Evolutionary conservation across 441 rosid species (phyloP).

Genomic region (Erysimum cheiri): DNA sequence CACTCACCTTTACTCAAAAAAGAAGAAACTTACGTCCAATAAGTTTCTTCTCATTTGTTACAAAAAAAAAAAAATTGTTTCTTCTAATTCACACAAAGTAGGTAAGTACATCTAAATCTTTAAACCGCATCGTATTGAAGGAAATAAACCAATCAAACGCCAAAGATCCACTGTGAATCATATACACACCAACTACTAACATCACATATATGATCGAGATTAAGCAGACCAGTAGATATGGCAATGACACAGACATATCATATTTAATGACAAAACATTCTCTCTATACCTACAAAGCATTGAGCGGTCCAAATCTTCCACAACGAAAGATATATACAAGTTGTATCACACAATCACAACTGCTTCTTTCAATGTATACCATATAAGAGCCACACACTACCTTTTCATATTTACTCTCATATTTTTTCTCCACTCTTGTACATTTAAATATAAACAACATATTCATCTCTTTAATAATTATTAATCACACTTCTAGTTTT

Average conservation of each 20-base stretch:
- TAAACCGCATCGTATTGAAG: background rate
- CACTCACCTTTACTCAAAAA: slow-evolving; percentile 1
- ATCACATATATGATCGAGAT: slow-evolving; percentile 16
- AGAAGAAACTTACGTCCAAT: slow-evolving; percentile 1
- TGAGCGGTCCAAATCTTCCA: slow-evolving; percentile 30
- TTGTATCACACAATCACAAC: slow-evolving; percentile 23
- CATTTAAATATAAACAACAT: background rate
- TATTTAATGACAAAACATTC: slow-evolving; percentile 27
- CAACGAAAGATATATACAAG: slow-evolving; percentile 17
- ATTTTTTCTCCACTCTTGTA: slow-evolving; percentile 40
- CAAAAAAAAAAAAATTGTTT: background rate
- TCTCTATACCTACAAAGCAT: slow-evolving; percentile 9
- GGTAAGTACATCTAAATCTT: background rate
- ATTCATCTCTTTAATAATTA: background rate
- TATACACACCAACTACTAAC: background rate
- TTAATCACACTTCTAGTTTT: background rate
- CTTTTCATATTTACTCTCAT: slow-evolving; percentile 53
- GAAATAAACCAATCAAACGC: background rate
- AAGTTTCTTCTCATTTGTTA: slow-evolving; percentile 5
- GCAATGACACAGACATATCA: slow-evolving; percentile 15
- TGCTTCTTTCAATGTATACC: slow-evolving; percentile 32
- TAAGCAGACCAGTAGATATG: slow-evolving; percentile 12
- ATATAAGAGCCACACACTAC: slow-evolving; percentile 56
- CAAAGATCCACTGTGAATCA: too few relatives aligned
- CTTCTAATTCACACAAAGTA: slow-evolving; percentile 15